These are phyloP conservation scores for Ascochyta fabae DNA, from an alignment of 2,329 filamentous ascomycete species.

Conservation along the genomic window DNA sequence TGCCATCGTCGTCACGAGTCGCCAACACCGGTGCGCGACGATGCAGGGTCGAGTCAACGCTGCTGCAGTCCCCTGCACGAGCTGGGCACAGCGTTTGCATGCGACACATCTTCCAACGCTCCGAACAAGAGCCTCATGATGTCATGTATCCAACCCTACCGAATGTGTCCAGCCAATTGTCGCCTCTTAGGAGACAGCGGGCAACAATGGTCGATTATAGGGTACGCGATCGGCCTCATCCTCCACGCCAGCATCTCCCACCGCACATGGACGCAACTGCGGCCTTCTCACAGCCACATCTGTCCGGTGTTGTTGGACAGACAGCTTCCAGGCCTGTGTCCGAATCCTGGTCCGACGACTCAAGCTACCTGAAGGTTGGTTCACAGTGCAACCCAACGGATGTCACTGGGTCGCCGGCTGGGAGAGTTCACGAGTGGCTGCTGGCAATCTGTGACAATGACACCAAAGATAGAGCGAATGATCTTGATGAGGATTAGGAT, in stretches of 20 bases:
- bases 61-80: conserved; percentile 40
- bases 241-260: neutral
- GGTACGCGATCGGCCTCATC: neutral
- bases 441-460: neutral
- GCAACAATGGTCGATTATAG: neutral
- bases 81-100: conserved; percentile 37
- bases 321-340: conserved; percentile 12
- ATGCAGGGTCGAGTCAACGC: conserved; percentile 18
- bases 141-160: conserved; percentile 33
- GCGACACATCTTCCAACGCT: conserved; percentile 37
- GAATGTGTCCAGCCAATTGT: conserved; percentile 29
- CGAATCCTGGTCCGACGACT: conserved; percentile 40
- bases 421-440: conserved; percentile 30
- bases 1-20: conserved; percentile 3
- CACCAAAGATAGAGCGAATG: neutral
- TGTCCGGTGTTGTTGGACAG: neutral
- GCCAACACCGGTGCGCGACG: conserved; percentile 39
- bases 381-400: neutral
- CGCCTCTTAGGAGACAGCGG: neutral
- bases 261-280: no score
- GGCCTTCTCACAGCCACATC: neutral
- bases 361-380: conserved; percentile 26
- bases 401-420: conserved; percentile 4
- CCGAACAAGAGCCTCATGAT: neutral
- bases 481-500: neutral